A percentile compares a stretch with the other conserved stretches of the same genome.
Evolutionary conservation across 164 flowering plant genomes (phyloP).

Genomic region (Sextonia rubra): DNA sequence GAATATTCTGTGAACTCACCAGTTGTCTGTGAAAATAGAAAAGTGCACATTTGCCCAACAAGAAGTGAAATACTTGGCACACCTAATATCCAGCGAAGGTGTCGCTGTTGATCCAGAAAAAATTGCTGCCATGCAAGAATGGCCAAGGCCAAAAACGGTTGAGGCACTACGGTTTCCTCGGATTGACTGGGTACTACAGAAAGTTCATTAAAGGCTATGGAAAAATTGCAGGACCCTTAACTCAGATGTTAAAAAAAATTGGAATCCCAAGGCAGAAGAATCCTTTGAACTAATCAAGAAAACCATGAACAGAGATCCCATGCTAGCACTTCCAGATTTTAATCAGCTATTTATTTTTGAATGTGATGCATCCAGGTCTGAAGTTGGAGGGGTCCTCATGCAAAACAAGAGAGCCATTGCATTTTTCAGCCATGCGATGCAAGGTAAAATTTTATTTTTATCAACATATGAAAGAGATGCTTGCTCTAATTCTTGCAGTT

Average conservation of each 20-base stretch:
- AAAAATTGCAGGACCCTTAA: background rate
- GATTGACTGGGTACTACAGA: background rate
- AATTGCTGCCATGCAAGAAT: constrained; percentile 3
- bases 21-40: background rate
- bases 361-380: background rate
- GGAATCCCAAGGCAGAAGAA: background rate
- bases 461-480: background rate
- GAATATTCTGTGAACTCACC: background rate
- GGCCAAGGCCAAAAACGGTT: constrained; percentile 1
- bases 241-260: background rate
- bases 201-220: constrained; percentile 1
- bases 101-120: constrained; percentile 2
- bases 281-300: background rate
- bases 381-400: background rate
- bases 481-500: background rate
- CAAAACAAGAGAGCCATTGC: constrained; percentile 1
- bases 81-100: background rate
- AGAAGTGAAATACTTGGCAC: background rate
- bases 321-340: background rate
- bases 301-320: background rate
- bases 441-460: background rate
- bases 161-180: background rate
- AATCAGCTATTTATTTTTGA: background rate
- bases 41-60: background rate
- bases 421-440: background rate